phyloP scores from a whole-genome alignment of 2,329 filamentous ascomycete genomes.

The Orbilia brochopaga region DNA sequence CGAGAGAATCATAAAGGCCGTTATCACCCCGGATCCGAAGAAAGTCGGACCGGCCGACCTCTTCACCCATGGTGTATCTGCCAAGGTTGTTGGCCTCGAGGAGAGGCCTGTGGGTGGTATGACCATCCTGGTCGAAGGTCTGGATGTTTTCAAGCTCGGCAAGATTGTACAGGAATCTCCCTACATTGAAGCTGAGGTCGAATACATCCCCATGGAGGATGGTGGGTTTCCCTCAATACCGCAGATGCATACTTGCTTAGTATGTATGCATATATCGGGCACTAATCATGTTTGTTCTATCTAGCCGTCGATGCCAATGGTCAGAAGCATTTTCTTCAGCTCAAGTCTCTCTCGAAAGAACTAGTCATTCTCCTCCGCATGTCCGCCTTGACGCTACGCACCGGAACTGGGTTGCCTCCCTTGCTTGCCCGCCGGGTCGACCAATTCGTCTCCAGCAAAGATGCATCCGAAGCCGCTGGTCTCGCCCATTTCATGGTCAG shows the following conservation, averaged over 20 bases:
- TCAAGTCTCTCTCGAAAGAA: slow-evolving; percentile 85
- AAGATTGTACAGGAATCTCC: slow-evolving; percentile 77
- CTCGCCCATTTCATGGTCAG: slow-evolving; percentile 98
- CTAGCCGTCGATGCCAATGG: slow-evolving; percentile 67
- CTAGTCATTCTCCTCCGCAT: slow-evolving; percentile 82
- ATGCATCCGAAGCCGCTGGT: slow-evolving; percentile 78
- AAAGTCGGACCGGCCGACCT: slow-evolving; percentile 65
- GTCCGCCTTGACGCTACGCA: slow-evolving; percentile 68
- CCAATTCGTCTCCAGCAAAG: slow-evolving; percentile 81
- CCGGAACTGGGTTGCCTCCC: slow-evolving; percentile 73
- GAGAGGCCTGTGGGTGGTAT: slow-evolving; percentile 68
- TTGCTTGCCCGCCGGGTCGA: slow-evolving; percentile 86
- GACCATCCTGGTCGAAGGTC: slow-evolving; percentile 83
- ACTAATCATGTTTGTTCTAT: slow-evolving; percentile 47
- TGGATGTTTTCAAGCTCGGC: slow-evolving; percentile 76
- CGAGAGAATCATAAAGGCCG: slow-evolving; percentile 42
- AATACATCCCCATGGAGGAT: slow-evolving; percentile 58
- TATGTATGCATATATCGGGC: slow-evolving; percentile 8
- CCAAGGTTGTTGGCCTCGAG: slow-evolving; percentile 78
- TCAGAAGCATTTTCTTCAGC: slow-evolving; percentile 67
- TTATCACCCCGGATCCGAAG: slow-evolving; percentile 24
- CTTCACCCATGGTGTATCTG: slow-evolving; percentile 80
- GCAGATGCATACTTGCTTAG: no score
- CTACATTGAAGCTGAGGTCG: slow-evolving; percentile 83
- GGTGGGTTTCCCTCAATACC: slow-evolving; percentile 15